Evolutionary conservation across 345 rosid species (phyloP), one percentile per base, ranked within the genome.

Genomic region (Brassica rapa): DNA sequence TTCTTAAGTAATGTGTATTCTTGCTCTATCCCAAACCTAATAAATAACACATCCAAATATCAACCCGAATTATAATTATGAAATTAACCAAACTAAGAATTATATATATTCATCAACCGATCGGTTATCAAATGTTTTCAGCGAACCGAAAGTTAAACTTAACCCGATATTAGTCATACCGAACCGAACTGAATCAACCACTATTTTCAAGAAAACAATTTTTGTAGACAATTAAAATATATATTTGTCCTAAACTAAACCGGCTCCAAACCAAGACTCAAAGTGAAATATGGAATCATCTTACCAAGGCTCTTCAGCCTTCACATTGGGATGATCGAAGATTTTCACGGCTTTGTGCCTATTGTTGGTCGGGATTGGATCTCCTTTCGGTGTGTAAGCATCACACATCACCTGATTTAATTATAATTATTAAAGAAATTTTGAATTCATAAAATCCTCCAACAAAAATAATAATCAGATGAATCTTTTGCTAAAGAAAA

Each of bases 1-100:
- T 85, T 66, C 81, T 89, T 92, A 70, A 95, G 86, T 64, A 95
- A 86, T 75, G 98, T 92, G 87, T 95, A 95, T 83, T 95, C 99
- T 86, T 95, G 99, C 86, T 95, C 98, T 73, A 93, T 95, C 66
- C 99, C 98, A 78, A 53, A 95, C 99, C 99, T 91, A 74, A 6
- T 25, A 19, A 19, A 64, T 2, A 10, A 53, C 41, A 33, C n/a
- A 30, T 57, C 25, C 32, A 66, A 32, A 0, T n/a, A 27, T 65
- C 61, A 57, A 78, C 56, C 29, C n/a, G 29, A 21, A 30, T 19
- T 12, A n/a, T 6, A 56, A 24, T 27, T 27, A 27, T 63, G 35
- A 5, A 68, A 76, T 30, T 3, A 57, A 56, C 72, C 62, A 14
- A 68, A 68, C 60, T 7, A 11, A 76, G 41, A 41, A 46, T 1